phyloP scores from a whole-genome alignment of 768 basidiomycete genomes.

The Xanthoconium stramineum region DNA sequence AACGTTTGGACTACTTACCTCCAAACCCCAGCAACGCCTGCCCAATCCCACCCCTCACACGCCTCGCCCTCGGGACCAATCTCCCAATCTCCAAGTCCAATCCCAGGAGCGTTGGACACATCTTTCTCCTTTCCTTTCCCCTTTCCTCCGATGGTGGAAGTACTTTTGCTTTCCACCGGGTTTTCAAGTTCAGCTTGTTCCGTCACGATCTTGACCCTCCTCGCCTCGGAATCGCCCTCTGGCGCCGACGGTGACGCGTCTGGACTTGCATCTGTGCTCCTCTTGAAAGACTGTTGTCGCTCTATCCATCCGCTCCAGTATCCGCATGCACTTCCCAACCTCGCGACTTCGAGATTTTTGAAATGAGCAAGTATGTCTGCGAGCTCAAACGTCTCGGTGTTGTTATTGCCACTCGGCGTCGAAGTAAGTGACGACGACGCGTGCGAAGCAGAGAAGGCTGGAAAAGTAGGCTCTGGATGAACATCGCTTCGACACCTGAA shows the following conservation, averaged over 20 bases:
- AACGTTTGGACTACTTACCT: constrained; percentile 34
- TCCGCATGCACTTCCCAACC: constrained; percentile 41
- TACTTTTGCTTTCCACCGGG: background rate
- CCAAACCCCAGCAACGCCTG: constrained; percentile 52
- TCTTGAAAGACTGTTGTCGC: background rate
- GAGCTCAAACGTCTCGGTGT: constrained; percentile 3
- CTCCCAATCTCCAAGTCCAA: constrained; percentile 20
- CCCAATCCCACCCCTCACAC: constrained; percentile 57
- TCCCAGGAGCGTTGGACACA: background rate
- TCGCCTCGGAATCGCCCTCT: background rate
- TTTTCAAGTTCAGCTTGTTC: constrained; percentile 13
- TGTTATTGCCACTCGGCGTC: background rate
- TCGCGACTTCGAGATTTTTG: constrained; percentile 33
- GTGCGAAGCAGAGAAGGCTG: background rate
- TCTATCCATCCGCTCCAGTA: constrained; percentile 36
- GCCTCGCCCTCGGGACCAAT: constrained; percentile 18
- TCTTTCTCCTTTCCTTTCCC: constrained; percentile 20
- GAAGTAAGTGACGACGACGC: background rate
- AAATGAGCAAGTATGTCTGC: constrained; percentile 28
- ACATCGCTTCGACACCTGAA: background rate
- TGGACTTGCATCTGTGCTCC: background rate
- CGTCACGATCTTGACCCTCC: constrained; percentile 15
- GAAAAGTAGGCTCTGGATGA: background rate
- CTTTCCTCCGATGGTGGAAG: background rate
- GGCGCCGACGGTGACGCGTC: background rate